These are phyloP conservation scores for Cymbopogon citratus DNA, from an alignment of 176 grass and related monocot species.

Conservation along the genomic window DNA sequence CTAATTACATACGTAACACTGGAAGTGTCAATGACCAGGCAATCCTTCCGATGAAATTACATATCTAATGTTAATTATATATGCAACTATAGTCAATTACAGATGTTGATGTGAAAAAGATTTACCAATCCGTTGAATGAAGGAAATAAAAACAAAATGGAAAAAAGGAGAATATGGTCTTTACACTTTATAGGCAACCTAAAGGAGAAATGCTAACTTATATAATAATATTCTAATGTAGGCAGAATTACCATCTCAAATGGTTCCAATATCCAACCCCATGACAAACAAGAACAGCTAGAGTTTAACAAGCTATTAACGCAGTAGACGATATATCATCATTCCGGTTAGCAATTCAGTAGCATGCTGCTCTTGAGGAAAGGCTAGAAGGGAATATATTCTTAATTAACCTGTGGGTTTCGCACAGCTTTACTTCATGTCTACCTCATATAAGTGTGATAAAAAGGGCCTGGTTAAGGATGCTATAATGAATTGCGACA, in stretches of 20 bases:
- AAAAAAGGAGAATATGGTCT: conserved; percentile 8
- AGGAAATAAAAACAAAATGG: conserved; percentile 15
- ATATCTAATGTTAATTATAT: neutral
- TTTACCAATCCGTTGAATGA: neutral
- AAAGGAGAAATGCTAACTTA: conserved; percentile 9
- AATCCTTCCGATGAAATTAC: neutral
- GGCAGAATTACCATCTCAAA: conserved; percentile 1
- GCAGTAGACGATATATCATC: neutral
- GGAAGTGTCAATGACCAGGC: neutral
- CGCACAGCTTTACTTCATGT: neutral
- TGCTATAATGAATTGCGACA: neutral
- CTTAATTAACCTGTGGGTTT: neutral
- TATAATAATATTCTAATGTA: conserved; percentile 27
- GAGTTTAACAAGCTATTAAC: neutral
- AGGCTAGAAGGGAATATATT: neutral
- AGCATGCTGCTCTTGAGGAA: neutral
- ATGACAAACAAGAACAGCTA: neutral
- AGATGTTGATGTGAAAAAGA: neutral
- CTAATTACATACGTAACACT: neutral
- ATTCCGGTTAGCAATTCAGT: neutral
- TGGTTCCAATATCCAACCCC: neutral
- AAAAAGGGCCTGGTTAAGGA: neutral
- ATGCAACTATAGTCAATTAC: neutral
- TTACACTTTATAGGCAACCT: conserved; percentile 12
- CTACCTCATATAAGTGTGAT: neutral